Base-by-base conservation (phyloP, 1,139 yeast genomes). In the Saccharomycopsis hybrid region DNA sequence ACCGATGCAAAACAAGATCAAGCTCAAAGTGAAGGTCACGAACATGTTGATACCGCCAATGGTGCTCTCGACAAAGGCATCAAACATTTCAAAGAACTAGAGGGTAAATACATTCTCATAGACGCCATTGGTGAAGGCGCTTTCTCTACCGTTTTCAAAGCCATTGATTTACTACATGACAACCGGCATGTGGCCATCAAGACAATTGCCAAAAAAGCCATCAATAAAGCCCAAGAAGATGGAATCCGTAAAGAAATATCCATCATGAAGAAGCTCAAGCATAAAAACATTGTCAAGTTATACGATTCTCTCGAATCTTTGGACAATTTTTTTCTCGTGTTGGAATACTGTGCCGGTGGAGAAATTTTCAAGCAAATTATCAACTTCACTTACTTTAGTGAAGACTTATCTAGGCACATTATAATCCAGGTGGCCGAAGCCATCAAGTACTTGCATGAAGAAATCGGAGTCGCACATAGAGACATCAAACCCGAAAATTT, bases 401-500 rank as follows among this genome's bases (percentile, higher is more conserved):
- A 92, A 64, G 83, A 83, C 56, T 72, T 92, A 51, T 74, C 95
- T 4, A 74, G 95, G 43, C 97, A 90, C 68, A 84, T 90, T 9
- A 86, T 92, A 54, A 68, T 74, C 43, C 98, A 92, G 64, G 81
- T 92, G 47, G 88, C 95, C 8, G 73, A 82, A 47, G 94, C 97
- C 0, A 75, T 92, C 29, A 76, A 80, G 55, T 86, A 87, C 65
- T 71, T 92, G 59, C 98, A 92, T 67, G 80, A 80, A 56, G 80
- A 78, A 51, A 76, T 80, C 46, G 95, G 96, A 47, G 82, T 92
- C 43, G 98, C 89, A 24, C 98, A 92, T 65, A 75, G 98, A 51
- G 98, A 92, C 65, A 84, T 92, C 58, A 92, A 92, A 64, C 97
- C 98, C 0, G 98, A 92, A 61, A 92, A 92, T 65, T 70, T 92